Percentiles rank a stretch among this genome's conserved stretches.
Conservation (phyloP, 805 yeast species). For the Saccharomyces paradoxus region DNA sequence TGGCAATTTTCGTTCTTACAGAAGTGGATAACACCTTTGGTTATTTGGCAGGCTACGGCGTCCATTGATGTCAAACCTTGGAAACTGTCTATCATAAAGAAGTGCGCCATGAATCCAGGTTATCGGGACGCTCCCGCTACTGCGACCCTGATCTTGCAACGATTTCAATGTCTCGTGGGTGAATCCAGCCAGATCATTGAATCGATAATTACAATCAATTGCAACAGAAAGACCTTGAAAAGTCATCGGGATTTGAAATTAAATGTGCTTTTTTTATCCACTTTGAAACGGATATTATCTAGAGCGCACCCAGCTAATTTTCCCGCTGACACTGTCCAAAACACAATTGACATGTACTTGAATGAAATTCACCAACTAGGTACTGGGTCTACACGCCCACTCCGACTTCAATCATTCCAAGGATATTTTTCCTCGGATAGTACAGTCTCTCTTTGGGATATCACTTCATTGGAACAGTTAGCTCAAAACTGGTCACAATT, state of each 20-base stretch:
- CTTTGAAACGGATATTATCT: slow-evolving; percentile 8
- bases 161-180: slow-evolving; percentile 12
- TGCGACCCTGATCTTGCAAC: slow-evolving; percentile 18
- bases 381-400: neutral
- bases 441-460: slow-evolving; percentile 7
- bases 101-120: slow-evolving; percentile 16
- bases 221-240: slow-evolving; percentile 12
- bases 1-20: slow-evolving; percentile 33
- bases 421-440: slow-evolving; percentile 2
- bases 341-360: neutral
- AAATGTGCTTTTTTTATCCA: slow-evolving; percentile 7
- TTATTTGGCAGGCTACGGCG: slow-evolving; percentile 28
- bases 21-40: slow-evolving; percentile 28
- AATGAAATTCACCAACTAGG: neutral
- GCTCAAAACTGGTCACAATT: slow-evolving; percentile 13
- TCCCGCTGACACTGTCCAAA: neutral
- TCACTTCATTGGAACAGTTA: slow-evolving; percentile 12
- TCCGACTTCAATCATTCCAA: neutral
- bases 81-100: slow-evolving; percentile 21
- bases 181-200: slow-evolving; percentile 9
- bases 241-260: slow-evolving; percentile 11
- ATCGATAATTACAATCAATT: slow-evolving; percentile 9
- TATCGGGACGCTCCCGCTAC: slow-evolving; percentile 16
- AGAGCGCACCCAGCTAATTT: slow-evolving; percentile 7
- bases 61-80: slow-evolving; percentile 24